phyloP scores from a whole-genome alignment of 495 filamentous ascomycete species.

The Beverwykella pulmonaria region DNA sequence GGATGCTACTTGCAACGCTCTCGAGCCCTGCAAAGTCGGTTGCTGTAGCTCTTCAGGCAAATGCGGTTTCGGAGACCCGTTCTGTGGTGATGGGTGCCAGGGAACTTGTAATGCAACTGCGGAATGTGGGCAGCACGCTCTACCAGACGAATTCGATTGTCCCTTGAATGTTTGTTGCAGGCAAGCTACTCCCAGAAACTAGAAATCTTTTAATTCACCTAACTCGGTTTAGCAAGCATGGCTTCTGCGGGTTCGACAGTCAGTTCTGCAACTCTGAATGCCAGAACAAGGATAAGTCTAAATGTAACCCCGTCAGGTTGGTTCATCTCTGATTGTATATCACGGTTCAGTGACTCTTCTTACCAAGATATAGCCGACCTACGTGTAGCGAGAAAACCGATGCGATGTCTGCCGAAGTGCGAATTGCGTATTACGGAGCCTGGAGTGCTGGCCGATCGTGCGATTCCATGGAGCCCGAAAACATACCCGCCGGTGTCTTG shows the following conservation, averaged over 20 bases:
- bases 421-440: background rate
- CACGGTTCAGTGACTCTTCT: too few species aligned
- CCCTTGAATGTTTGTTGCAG: background rate
- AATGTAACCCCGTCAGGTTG: too few species aligned
- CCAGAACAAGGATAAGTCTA: background rate
- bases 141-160: background rate
- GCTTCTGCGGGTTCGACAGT: background rate
- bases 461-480: background rate
- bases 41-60: background rate
- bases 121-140: background rate
- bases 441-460: background rate
- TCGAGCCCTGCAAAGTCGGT: background rate
- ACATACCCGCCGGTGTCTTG: background rate
- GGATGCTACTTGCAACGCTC: background rate
- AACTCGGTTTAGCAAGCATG: background rate
- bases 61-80: background rate
- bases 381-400: background rate
- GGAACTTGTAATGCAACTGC: background rate
- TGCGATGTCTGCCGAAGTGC: background rate
- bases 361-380: background rate
- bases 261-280: background rate
- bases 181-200: too few species aligned
- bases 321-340: too few species aligned
- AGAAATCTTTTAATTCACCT: too few species aligned
- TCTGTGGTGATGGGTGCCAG: background rate